phyloP scores from a whole-genome alignment of 2,329 filamentous ascomycete genomes.

The Geosmithia flava region DNA sequence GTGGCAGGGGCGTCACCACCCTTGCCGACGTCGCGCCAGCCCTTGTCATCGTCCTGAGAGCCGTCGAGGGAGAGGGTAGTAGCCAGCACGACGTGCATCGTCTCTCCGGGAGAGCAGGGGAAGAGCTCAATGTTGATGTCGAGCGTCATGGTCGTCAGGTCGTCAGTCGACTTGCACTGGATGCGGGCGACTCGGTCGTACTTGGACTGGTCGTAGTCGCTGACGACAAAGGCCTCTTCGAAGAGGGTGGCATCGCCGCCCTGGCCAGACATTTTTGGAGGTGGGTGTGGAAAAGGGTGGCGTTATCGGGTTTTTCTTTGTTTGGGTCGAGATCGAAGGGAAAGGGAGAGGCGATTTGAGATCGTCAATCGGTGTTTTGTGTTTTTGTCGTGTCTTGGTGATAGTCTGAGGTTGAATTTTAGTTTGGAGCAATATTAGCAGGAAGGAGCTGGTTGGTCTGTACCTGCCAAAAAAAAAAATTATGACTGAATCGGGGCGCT shows the following conservation, averaged over 20 bases:
- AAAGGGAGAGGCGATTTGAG: no score
- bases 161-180: constrained; percentile 62
- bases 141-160: constrained; percentile 64
- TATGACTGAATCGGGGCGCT: neutral
- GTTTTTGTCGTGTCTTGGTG: no score
- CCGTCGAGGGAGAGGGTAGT: constrained; percentile 82
- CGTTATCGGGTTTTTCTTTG: neutral
- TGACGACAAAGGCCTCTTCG: constrained; percentile 83
- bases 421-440: no score
- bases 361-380: no score
- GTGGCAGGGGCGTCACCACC: constrained; percentile 40
- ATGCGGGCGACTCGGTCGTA: constrained; percentile 93
- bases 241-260: constrained; percentile 86
- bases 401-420: no score
- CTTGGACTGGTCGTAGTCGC: constrained; percentile 66
- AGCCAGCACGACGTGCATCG: constrained; percentile 68
- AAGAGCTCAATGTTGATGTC: constrained; percentile 95
- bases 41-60: constrained; percentile 59
- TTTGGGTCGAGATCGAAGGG: neutral
- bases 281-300: neutral
- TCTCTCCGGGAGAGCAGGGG: constrained; percentile 62
- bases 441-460: no score
- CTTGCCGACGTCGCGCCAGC: constrained; percentile 67
- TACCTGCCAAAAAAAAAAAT: neutral
- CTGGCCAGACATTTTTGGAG: constrained; percentile 29